These are phyloP conservation scores for Dipodascopsis uninucleata DNA, from an alignment of 805 yeast genomes.

Conservation along the genomic window DNA sequence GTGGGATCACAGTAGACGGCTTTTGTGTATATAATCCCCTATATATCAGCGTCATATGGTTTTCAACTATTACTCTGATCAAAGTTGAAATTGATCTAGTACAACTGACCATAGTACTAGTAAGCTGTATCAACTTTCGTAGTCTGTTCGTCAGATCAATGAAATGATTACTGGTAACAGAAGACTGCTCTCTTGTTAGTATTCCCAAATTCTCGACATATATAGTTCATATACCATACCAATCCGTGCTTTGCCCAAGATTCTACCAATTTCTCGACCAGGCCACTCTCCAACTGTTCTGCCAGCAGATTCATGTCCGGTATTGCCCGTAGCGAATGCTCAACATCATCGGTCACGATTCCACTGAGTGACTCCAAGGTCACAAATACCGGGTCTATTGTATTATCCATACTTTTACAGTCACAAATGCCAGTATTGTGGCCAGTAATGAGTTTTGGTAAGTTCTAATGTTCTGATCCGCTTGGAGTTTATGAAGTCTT, in stretches of 20 bases:
- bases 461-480: too few relatives aligned
- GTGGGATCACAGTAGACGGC: slow-evolving; percentile 58
- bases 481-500: too few relatives aligned
- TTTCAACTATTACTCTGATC: slow-evolving; percentile 51
- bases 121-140: background rate
- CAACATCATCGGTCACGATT: background rate
- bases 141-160: slow-evolving; percentile 8
- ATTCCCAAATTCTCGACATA: background rate
- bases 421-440: too few relatives aligned
- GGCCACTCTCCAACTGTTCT: slow-evolving; percentile 13
- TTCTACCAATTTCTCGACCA: slow-evolving; percentile 11
- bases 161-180: slow-evolving; percentile 10
- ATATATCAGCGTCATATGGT: slow-evolving; percentile 60
- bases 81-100: slow-evolving; percentile 29
- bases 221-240: slow-evolving; percentile 1
- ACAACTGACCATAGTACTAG: background rate
- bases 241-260: slow-evolving; percentile 16
- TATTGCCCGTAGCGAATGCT: background rate
- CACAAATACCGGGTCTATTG: slow-evolving; percentile 16
- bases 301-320: background rate
- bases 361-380: slow-evolving; percentile 4
- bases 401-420: too few relatives aligned
- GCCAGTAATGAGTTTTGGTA: too few relatives aligned
- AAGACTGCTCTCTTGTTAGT: slow-evolving; percentile 3
- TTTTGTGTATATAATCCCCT: slow-evolving; percentile 59